These are phyloP conservation scores for Termitomyces sp. DNA, from an alignment of 768 basidiomycete species.

Conservation along the genomic window DNA sequence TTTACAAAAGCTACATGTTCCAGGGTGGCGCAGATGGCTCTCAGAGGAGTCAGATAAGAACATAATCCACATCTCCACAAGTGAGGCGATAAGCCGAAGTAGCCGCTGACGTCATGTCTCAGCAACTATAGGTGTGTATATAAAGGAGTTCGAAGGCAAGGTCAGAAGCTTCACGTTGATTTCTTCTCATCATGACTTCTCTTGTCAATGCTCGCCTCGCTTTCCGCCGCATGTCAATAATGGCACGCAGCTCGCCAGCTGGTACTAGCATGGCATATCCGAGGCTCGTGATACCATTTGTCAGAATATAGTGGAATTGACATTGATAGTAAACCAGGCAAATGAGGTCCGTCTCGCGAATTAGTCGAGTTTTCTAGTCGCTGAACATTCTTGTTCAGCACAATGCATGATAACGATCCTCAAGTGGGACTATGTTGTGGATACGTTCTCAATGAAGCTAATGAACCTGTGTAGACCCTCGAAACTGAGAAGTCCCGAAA, in stretches of 20 bases:
- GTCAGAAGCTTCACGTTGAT: not conserved
- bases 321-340: slow-evolving; percentile 12
- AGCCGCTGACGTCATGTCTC: slow-evolving; percentile 16
- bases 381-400: slow-evolving; percentile 28
- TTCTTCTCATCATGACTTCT: slow-evolving; percentile 10
- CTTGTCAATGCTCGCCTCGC: slow-evolving; percentile 1
- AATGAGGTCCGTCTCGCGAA: slow-evolving; percentile 20
- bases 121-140: slow-evolving; percentile 8
- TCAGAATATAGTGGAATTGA: not conserved
- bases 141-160: not conserved
- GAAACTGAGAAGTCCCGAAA: slow-evolving; percentile 53
- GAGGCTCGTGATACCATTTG: not conserved
- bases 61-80: not conserved
- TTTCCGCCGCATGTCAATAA: not conserved
- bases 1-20: not conserved
- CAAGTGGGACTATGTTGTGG: slow-evolving; percentile 28
- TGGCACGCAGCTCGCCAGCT: not conserved
- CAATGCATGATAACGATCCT: slow-evolving; percentile 59
- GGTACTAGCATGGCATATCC: not conserved
- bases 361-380: not conserved
- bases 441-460: not conserved
- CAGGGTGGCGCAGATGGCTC: not conserved
- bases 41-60: not conserved
- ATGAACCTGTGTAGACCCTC: slow-evolving; percentile 30
- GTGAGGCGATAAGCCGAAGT: not conserved